Evolutionary conservation across 2,329 filamentous ascomycete species (phyloP).

Genomic region (Hypoxylon sp.): DNA sequence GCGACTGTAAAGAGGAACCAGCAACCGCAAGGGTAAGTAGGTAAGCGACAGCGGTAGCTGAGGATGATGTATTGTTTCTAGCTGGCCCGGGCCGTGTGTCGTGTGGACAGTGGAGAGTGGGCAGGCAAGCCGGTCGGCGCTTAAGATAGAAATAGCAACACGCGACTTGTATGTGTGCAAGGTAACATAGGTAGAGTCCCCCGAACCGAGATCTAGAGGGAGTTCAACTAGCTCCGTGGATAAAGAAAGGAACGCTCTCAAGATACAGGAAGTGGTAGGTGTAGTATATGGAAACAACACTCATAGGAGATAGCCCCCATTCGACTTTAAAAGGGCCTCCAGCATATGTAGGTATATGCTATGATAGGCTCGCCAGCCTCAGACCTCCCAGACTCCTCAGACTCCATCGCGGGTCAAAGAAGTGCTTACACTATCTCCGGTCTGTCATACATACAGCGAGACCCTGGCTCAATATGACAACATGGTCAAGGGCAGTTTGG

Average conservation of each 20-base stretch:
- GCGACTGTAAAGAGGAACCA: no score
- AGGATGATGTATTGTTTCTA: conserved; percentile 38
- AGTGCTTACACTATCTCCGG: no score
- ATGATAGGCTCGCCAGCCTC: no score
- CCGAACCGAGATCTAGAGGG: conserved; percentile 45
- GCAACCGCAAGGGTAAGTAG: no score
- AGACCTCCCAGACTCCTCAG: no score
- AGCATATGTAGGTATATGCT: no score
- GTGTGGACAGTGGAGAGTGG: conserved; percentile 27
- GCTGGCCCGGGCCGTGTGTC: conserved; percentile 34
- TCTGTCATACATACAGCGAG: no score
- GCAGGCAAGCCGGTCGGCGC: conserved; percentile 41
- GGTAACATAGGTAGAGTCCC: conserved; percentile 42
- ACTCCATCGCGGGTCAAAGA: no score
- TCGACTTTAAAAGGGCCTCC: no score
- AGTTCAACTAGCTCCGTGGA: no score
- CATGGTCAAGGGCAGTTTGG: conserved; percentile 26
- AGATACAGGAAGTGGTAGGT: conserved; percentile 7
- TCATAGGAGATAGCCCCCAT: no score
- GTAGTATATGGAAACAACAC: no score
- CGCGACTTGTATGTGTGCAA: conserved; percentile 31
- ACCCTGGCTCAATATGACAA: conserved; percentile 15
- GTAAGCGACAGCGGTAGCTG: conserved; percentile 41
- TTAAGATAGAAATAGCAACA: conserved; percentile 45
- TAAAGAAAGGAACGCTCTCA: conserved; percentile 1